Conservation (phyloP, 371 early-diverging fungal species). For the Mortierella sp. region DNA sequence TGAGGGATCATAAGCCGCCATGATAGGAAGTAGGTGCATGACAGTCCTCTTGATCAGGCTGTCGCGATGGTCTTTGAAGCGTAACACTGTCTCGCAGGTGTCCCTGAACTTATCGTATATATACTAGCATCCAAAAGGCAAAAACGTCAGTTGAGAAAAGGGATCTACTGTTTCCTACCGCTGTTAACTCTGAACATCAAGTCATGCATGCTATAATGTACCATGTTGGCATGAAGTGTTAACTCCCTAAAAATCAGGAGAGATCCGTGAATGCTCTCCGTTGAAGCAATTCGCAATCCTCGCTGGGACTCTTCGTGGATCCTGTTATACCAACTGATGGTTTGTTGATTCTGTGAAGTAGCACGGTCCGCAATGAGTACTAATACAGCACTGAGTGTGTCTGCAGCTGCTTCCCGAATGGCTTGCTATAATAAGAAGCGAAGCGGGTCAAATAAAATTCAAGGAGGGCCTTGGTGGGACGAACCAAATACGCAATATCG, state of each 20-base stretch:
- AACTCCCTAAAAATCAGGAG: constrained; percentile 87
- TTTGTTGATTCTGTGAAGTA: constrained; percentile 68
- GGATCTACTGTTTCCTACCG: neutral
- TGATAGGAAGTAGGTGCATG: constrained; percentile 83
- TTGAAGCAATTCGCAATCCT: constrained; percentile 76
- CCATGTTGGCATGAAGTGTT: constrained; percentile 83
- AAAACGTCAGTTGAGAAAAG: neutral
- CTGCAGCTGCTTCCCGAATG: constrained; percentile 88
- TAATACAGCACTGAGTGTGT: constrained; percentile 87
- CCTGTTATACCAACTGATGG: constrained; percentile 79
- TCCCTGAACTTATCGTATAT: constrained; percentile 87
- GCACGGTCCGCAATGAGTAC: constrained; percentile 88
- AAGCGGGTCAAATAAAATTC: neutral
- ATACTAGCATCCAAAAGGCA: constrained; percentile 56
- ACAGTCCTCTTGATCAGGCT: constrained; percentile 87
- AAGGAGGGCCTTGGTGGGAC: neutral
- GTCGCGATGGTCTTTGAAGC: constrained; percentile 87
- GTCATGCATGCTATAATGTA: neutral
- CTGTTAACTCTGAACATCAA: neutral
- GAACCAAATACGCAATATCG: neutral
- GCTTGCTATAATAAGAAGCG: constrained; percentile 33
- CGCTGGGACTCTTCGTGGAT: constrained; percentile 87
- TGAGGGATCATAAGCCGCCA: constrained; percentile 86
- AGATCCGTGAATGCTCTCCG: constrained; percentile 91
- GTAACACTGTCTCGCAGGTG: constrained; percentile 82